Base-by-base conservation (phyloP, 805 yeast species). In the Zygosaccharomyces bailii region DNA sequence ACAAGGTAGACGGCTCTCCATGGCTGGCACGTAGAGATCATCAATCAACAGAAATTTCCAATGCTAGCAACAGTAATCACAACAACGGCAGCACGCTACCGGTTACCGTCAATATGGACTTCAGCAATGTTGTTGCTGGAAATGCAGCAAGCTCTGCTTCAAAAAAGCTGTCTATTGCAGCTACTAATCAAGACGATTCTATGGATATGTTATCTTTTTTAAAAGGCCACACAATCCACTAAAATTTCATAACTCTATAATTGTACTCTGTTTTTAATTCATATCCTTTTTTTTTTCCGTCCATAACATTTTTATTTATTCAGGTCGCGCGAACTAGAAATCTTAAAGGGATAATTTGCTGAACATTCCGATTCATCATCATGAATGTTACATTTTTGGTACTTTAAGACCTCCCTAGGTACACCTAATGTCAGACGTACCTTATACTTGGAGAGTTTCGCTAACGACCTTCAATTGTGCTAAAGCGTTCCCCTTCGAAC, bases 401-500 rank as follows among this genome's bases (percentile, higher is more conserved):
- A 6, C 5, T 5, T 9, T 6, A 21, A 21, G 8, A 9, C 9
- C 25, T 21, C 5, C 5, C 9, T 6, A 9, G 9, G 25, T 6
- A 21, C 25, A 6, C 9, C 25, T 21, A 21, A 21, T 21, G 25
- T 9, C 9, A 6, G 25, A 21, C 9, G 9, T 32, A 16, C 7
- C 34, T 14, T 16, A 7, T 5, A 31, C 18, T n/a, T 47, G 50
- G 47, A 40, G 30, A 18, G 21, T 44, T 16, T 54, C 53, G 2
- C 38, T 60, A 5, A 54, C 60, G 1, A 80, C 87, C 0, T 78
- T 75, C 61, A 82, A 82, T 54, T 74, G 81, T 57, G 83, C 75
- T 11, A 81, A 80, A 48, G 54, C 46, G 14, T 56, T 65, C 4
- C 68, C 79, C 18, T 56, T 67, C 16, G 60, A 63, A 0, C 66